A percentile compares a stretch with the other conserved stretches of the same genome.
phyloP scores from a whole-genome alignment of 352 stramenopile genomes.

The Pythium aquatile region DNA sequence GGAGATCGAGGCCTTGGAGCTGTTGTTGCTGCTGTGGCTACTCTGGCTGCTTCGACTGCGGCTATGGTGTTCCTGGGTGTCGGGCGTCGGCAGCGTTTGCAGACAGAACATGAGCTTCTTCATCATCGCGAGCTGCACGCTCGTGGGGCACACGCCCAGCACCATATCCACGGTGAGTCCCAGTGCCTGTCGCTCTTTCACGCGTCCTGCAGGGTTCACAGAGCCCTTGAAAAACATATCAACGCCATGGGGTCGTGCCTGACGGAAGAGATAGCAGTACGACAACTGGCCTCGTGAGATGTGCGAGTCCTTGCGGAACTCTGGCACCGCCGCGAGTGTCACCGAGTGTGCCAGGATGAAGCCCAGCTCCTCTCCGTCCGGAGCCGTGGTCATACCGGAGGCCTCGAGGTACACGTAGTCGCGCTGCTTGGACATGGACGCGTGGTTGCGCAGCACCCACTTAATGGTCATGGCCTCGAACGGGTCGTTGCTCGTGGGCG shows the following conservation, averaged over 20 bases:
- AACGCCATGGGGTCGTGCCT: conserved; percentile 35
- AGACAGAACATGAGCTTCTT: conserved; percentile 70
- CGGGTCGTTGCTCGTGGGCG: conserved; percentile 40
- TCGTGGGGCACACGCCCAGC: conserved; percentile 35
- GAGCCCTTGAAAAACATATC: conserved; percentile 59
- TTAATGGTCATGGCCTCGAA: conserved; percentile 66
- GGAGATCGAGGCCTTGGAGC: conserved; percentile 3
- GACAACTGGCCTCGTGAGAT: conserved; percentile 58
- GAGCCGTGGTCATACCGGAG: conserved; percentile 49
- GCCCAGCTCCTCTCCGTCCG: conserved; percentile 49
- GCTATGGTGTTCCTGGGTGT: conserved; percentile 4
- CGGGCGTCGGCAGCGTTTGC: conserved; percentile 28
- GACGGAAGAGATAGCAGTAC: conserved; percentile 52
- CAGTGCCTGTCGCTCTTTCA: conserved; percentile 44
- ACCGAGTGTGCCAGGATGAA: conserved; percentile 68
- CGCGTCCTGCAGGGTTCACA: conserved; percentile 47
- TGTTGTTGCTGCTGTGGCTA: conserved; percentile 30
- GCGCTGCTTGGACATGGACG: conserved; percentile 54
- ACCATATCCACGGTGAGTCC: conserved; percentile 48
- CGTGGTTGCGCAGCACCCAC: conserved; percentile 56
- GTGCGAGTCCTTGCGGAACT: conserved; percentile 62
- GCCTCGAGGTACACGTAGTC: conserved; percentile 71
- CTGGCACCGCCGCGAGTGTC: conserved; percentile 40
- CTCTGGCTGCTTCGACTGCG: conserved; percentile 26
- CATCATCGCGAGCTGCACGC: conserved; percentile 63